Base-by-base conservation (phyloP, 73 alveolate species). In the Paramecium primaurelia region DNA sequence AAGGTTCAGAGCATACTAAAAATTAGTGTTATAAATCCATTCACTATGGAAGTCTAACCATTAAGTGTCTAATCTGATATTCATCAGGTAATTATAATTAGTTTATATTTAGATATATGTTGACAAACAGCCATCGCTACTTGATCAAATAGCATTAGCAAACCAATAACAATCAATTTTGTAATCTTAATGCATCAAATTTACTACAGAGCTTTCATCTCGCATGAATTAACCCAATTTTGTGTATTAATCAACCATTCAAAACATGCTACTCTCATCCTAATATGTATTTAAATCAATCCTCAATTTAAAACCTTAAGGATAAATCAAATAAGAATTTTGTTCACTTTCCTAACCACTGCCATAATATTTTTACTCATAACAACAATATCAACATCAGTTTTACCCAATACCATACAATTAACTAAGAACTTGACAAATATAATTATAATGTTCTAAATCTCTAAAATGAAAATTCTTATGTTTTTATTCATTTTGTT, bases 81-180 rank as follows among this genome's bases (percentile, higher is more conserved):
- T 34, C 42, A 34, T 9, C 4, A 64, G 47, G 84, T 64, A 64
- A 30, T 12, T 32, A 28, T 10, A 54, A 18, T n/a, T 54, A 18
- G 20, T 54, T 54, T 54, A 54, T 18, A 54, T 54, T 34, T 64
- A 64, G 84, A 64, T 28, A 34, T 64, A 32, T 34, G 49, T 64
- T 28, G 84, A 64, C 84, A 64, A 64, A 34, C 84, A 64, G 84
- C 84, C 84, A 32, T 32, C 84, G 69, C 69, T 54, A 54, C 69
- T 54, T 54, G 69, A 54, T 54, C 69, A 54, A 54, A 54, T 18
- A 54, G 36, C 69, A 3, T 54, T 54, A 22, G 14, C 69, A n/a
- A 54, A 54, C 69, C 14, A 54, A 54, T 54, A 54, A 54, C 6
- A 54, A 18, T 16, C 69, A n/a, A 8, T 54, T 54, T 54, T 54